phyloP scores from a whole-genome alignment of 495 filamentous ascomycete genomes.

The Coniosporium apollinis region DNA sequence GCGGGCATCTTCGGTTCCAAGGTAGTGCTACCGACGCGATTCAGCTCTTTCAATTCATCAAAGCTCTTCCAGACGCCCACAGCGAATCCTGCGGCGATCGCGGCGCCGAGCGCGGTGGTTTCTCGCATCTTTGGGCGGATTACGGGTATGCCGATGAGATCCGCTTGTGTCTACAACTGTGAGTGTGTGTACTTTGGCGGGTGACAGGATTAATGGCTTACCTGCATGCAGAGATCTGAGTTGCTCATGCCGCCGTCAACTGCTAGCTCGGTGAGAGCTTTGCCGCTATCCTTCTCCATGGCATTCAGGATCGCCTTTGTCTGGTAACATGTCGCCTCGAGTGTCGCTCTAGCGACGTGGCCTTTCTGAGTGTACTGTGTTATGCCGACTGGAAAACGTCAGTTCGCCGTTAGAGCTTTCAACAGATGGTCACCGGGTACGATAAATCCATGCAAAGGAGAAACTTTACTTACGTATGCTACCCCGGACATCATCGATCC shows the following conservation, averaged over 20 bases:
- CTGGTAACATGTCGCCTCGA: conserved; percentile 91
- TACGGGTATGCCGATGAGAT: conserved; percentile 76
- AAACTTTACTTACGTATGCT: conserved; percentile 43
- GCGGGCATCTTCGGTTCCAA: conserved; percentile 51
- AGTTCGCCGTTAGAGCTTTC: not conserved
- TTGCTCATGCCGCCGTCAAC: conserved; percentile 94
- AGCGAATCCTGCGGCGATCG: conserved; percentile 83
- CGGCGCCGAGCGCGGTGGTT: conserved; percentile 85
- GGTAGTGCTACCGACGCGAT: conserved; percentile 50
- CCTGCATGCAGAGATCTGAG: conserved; percentile 89
- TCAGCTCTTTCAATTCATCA: conserved; percentile 63
- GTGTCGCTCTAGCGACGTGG: conserved; percentile 84
- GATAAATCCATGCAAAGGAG: too few relatives aligned
- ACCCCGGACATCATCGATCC: conserved; percentile 91
- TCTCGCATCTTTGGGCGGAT: conserved; percentile 85
- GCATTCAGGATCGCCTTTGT: conserved; percentile 88
- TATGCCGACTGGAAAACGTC: conserved; percentile 41
- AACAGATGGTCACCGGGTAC: too few relatives aligned
- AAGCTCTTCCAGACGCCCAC: conserved; percentile 68
- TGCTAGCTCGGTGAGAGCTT: conserved; percentile 57
- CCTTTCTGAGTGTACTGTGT: conserved; percentile 80
- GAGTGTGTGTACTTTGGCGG: not conserved
- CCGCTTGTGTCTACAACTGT: conserved; percentile 53
- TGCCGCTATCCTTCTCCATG: conserved; percentile 81
- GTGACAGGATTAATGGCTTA: conserved; percentile 15